Evolutionary conservation across 2,329 filamentous ascomycete species (phyloP), one percentile per base, ranked within the genome.

Genomic region (Cladosporium sp.): DNA sequence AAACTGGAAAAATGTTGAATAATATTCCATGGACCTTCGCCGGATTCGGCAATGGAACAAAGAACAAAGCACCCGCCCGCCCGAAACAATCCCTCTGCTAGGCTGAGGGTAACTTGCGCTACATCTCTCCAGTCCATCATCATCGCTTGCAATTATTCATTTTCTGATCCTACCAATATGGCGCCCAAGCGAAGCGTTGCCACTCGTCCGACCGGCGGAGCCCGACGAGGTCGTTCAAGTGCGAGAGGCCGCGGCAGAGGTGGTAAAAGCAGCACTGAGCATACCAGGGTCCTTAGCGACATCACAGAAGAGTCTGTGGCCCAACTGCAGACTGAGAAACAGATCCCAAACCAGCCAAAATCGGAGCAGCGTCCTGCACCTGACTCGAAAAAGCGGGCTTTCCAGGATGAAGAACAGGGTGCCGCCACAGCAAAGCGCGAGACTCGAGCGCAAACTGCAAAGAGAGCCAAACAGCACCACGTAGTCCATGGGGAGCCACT

Each of bases 391-490:
- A 63, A 63, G 10, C 47, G 34, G 32, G 18, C 32, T 1, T 63
- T 63, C 34, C 11, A 63, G 2, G 32, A 63, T 3, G 21, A 34
- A 12, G 32, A 28, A 1, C 12, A 28, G 11, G 18, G 36, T 7
- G 32, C 24, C 2, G 49, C 14, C 30, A 24, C 30, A n/a, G 34
- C 49, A 44, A 52, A 52, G 49, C 60, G 60, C 21, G 60, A 63
- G 49, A 63, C 60, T 12, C 49, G 60, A 30, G 30, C 60, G 7
- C 60, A 63, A 38, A 12, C 60, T 41, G 49, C 47, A 21, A 63
- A 55, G 26, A 24, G 30, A 24, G 26, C 26, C 21, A 63, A 38
- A 24, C 21, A 47, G 1, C n/a, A 47, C 10, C 41, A 47, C n/a
- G 3, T 12, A 47, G n/a, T 47, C 5, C n/a, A 21, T 12, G 41